These are phyloP conservation scores for Diaporthe sp. DNA, from an alignment of 2,329 filamentous ascomycete species.

Conservation along the genomic window DNA sequence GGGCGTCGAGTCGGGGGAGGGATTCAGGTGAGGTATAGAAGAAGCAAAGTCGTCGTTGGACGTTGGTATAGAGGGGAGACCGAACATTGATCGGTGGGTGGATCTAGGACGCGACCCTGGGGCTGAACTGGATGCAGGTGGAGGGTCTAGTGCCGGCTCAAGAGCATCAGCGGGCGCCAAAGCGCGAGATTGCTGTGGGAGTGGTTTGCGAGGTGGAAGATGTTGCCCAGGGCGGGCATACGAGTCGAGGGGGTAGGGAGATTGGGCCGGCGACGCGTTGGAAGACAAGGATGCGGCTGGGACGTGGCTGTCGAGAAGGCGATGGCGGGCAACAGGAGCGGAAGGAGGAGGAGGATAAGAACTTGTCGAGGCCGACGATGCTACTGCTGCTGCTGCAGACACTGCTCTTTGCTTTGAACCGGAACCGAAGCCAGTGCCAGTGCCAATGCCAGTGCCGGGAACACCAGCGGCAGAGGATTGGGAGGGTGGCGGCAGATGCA, in stretches of 20 bases:
- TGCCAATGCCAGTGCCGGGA: constrained; percentile 36
- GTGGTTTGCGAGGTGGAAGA: constrained; percentile 9
- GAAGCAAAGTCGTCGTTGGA: constrained; percentile 39
- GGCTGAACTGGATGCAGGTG: constrained; percentile 5
- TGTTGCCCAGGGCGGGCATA: background rate
- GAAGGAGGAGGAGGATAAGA: constrained; percentile 12
- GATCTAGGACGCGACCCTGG: constrained; percentile 17
- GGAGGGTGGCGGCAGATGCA: constrained; percentile 38
- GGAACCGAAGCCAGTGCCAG: constrained; percentile 28
- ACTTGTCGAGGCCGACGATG: constrained; percentile 23
- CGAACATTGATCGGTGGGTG: constrained; percentile 33
- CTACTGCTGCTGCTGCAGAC: constrained; percentile 33
- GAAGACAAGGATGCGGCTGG: constrained; percentile 18
- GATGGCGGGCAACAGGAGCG: background rate
- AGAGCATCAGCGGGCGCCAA: constrained; percentile 23
- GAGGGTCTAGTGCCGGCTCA: constrained; percentile 16
- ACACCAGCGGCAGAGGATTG: constrained; percentile 35
- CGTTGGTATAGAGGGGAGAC: constrained; percentile 39
- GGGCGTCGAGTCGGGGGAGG: constrained; percentile 4
- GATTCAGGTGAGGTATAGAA: constrained; percentile 37
- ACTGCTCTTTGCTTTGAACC: constrained; percentile 21
- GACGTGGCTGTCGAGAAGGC: background rate
- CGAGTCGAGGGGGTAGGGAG: constrained; percentile 1
- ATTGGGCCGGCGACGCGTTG: background rate
- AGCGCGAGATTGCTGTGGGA: constrained; percentile 20